A percentile compares a stretch with the other conserved stretches of the same genome.
phyloP scores from a whole-genome alignment of 371 early-diverging fungal genomes.

The Mucor velutinosus region DNA sequence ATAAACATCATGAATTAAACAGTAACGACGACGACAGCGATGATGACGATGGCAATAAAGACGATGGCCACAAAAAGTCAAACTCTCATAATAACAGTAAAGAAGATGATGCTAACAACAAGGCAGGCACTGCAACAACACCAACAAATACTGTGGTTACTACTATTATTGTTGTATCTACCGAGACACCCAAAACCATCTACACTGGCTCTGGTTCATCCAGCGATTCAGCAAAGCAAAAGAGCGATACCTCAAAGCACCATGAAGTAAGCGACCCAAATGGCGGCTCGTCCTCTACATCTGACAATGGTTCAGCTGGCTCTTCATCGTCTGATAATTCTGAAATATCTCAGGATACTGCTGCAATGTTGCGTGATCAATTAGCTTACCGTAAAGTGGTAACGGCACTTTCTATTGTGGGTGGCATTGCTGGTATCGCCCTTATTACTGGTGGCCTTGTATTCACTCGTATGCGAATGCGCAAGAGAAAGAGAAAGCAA shows the following conservation, averaged over 20 bases:
- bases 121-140: background rate
- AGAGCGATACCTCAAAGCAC: background rate
- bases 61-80: background rate
- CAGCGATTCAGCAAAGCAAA: slow-evolving; percentile 11
- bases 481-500: slow-evolving; percentile 11
- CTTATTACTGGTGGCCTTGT: slow-evolving; percentile 9
- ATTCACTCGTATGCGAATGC: slow-evolving; percentile 2
- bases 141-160: slow-evolving; percentile 13
- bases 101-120: background rate
- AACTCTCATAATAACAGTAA: background rate
- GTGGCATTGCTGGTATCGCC: slow-evolving; percentile 13
- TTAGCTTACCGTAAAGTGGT: slow-evolving; percentile 8
- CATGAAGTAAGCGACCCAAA: slow-evolving; percentile 9
- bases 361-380: background rate
- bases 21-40: background rate
- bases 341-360: background rate
- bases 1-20: background rate
- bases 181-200: slow-evolving; percentile 17
- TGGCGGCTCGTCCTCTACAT: background rate
- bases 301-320: background rate
- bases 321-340: background rate
- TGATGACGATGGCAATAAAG: background rate
- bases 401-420: slow-evolving; percentile 16
- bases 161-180: slow-evolving; percentile 16
- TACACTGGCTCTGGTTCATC: slow-evolving; percentile 6